Conservation (phyloP, 2,329 filamentous ascomycete genomes). For the Penicillium sp. region DNA sequence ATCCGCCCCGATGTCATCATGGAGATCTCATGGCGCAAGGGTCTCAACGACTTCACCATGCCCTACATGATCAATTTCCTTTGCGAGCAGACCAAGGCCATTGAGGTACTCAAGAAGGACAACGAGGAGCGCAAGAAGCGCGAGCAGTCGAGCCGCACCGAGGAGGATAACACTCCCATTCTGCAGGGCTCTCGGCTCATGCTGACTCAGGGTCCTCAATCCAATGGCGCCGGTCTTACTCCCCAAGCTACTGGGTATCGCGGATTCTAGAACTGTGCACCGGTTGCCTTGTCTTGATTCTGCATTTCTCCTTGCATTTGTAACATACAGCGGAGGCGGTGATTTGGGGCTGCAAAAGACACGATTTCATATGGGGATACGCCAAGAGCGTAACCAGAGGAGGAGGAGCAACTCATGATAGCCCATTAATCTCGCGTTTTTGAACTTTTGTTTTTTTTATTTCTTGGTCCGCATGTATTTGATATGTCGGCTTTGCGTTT, state of each 20-base stretch:
- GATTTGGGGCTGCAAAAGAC: slow-evolving; percentile 28
- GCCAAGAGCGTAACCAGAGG: slow-evolving; percentile 7
- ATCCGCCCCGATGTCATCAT: slow-evolving; percentile 89
- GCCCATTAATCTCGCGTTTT: slow-evolving; percentile 21
- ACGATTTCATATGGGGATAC: slow-evolving; percentile 17
- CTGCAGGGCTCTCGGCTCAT: slow-evolving; percentile 84
- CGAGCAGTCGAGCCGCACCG: slow-evolving; percentile 73
- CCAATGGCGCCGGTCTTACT: slow-evolving; percentile 70
- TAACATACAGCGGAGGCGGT: slow-evolving; percentile 35
- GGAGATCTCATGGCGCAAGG: slow-evolving; percentile 95
- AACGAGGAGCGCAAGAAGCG: slow-evolving; percentile 84
- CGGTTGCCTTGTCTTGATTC: slow-evolving; percentile 15
- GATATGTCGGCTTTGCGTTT: slow-evolving; percentile 17
- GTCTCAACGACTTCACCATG: slow-evolving; percentile 96
- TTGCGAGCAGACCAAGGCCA: slow-evolving; percentile 80
- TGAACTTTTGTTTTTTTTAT: slow-evolving; percentile 13
- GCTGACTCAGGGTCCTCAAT: slow-evolving; percentile 90
- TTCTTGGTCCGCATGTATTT: slow-evolving; percentile 25
- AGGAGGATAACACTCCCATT: slow-evolving; percentile 91
- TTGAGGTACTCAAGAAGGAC: slow-evolving; percentile 83
- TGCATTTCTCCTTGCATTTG: slow-evolving; percentile 28
- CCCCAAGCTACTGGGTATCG: slow-evolving; percentile 80
- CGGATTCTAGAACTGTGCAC: slow-evolving; percentile 45
- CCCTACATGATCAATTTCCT: slow-evolving; percentile 99
- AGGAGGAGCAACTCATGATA: slow-evolving; percentile 17